phyloP scores from a whole-genome alignment of 495 filamentous ascomycete genomes.

The Rostrohypoxylon terebratum region DNA sequence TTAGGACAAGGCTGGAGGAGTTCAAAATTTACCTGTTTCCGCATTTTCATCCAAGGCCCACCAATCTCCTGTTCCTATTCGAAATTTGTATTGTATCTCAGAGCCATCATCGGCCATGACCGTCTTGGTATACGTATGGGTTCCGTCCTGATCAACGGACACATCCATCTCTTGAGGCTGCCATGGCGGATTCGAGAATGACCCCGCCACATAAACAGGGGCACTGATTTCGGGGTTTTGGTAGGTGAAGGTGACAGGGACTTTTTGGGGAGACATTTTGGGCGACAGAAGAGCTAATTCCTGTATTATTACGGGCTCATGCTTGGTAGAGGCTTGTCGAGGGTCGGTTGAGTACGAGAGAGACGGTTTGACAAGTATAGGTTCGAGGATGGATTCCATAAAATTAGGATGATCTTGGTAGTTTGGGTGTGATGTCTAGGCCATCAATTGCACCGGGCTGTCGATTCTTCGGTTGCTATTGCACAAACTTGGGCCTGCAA shows the following conservation, averaged over 20 bases:
- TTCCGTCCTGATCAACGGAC: constrained; percentile 55
- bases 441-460: constrained; percentile 16
- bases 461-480: constrained; percentile 24
- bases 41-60: constrained; percentile 71
- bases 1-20: background rate
- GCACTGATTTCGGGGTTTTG: constrained; percentile 66
- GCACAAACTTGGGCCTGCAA: constrained; percentile 9
- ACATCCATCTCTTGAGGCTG: constrained; percentile 68
- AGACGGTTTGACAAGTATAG: constrained; percentile 41
- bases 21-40: constrained; percentile 59
- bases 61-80: constrained; percentile 70
- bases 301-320: constrained; percentile 39
- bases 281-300: constrained; percentile 28
- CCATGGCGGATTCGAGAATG: constrained; percentile 75
- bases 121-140: constrained; percentile 59
- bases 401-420: constrained; percentile 25
- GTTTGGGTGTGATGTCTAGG: constrained; percentile 6
- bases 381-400: constrained; percentile 34
- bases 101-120: constrained; percentile 59
- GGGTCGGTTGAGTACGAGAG: constrained; percentile 33
- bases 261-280: constrained; percentile 55
- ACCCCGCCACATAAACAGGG: constrained; percentile 73
- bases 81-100: constrained; percentile 77
- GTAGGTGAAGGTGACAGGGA: constrained; percentile 67
- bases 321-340: constrained; percentile 30